Evolutionary conservation across 2,329 filamentous ascomycete species (phyloP), one percentile per base, ranked within the genome.

Genomic region (Cytospora mali): DNA sequence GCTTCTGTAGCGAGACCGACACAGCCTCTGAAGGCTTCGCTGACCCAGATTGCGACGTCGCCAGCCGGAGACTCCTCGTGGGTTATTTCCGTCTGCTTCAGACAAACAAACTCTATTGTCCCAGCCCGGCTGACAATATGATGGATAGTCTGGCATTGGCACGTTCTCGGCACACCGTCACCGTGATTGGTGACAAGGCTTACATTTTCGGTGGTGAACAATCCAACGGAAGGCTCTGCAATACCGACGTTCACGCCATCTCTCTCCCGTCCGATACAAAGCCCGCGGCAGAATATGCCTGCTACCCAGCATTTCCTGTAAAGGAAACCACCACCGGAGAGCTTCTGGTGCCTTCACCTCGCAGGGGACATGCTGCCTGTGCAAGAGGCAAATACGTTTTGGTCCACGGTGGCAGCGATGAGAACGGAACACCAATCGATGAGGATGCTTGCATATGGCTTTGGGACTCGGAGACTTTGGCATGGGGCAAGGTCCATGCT

Each of bases 141-240:
- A 4, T 53, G 76, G 73, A 25, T n/a, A n/a, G n/a, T n/a, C 68
- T 71, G 27, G 73, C 73, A 6, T 75, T 87, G 13, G 75, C 77
- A 7, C 77, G 83, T 59, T 77, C 78, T 10, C 72, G 79, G 51
- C 83, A 86, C 70, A 81, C 81, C 3, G 68, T 85, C 54, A 83
- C 81, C 4, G 72, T 84, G 52, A 75, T 86, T 66, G 80, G 79
- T 63, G 77, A 80, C 58, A 80, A 81, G 66, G 82, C 82, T 31
- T 84, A 84, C 69, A 79, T 86, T 58, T 85, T 85, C 65, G 83
- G 83, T 7, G 83, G 83, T 58, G 75, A 79, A 68, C 72, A 67
- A 1, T 69, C 71, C 50, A 69, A 68, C 48, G 68, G 75, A 64
- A 64, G 74, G 62, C 73, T 84, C 28, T 81, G 80, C 33, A 75